Percentiles rank a stretch among this genome's conserved stretches.
Conservation (phyloP, 192 early-diverging fungal genomes). For the Podila clonocystis region DNA sequence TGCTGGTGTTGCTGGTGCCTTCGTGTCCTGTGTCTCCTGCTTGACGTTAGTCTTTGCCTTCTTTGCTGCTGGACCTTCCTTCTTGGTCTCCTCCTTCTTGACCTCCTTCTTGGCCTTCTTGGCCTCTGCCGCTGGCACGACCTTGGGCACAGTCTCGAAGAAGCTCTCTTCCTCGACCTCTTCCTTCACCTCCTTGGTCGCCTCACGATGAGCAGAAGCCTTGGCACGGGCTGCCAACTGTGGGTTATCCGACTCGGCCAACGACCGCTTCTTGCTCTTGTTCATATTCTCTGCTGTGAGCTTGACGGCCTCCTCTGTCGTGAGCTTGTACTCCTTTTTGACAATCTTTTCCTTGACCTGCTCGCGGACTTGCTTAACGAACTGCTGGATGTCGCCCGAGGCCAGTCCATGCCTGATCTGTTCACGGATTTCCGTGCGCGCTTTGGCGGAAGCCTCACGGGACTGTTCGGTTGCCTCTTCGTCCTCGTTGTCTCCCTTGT, state of each 20-base stretch:
- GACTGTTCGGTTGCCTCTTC: too few species aligned
- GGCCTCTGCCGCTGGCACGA: background rate
- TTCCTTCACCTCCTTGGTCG: conserved; percentile 5
- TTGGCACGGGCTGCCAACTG: conserved; percentile 31
- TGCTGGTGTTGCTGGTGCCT: background rate
- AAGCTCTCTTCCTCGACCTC: conserved; percentile 19
- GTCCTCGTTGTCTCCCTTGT: background rate
- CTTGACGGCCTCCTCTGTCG: conserved; percentile 30
- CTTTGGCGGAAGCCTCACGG: background rate
- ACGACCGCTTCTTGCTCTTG: conserved; percentile 30
- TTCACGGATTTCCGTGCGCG: conserved; percentile 41
- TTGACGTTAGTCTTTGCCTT: too few species aligned
- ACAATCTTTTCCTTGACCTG: conserved; percentile 43
- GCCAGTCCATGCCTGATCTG: conserved; percentile 31
- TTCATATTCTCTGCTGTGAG: conserved; percentile 39
- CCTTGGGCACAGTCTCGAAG: conserved; percentile 43
- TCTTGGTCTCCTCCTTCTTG: conserved; percentile 3
- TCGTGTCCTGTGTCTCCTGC: background rate
- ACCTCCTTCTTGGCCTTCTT: conserved; percentile 9
- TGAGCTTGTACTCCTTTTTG: conserved; percentile 14
- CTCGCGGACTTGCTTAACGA: conserved; percentile 27
- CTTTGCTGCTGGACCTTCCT: background rate
- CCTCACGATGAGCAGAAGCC: conserved; percentile 26
- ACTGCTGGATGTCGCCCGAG: conserved; percentile 31
- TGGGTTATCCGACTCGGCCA: conserved; percentile 13